Base-by-base conservation (phyloP, 2,329 filamentous ascomycete genomes). In the Phialocephala subalpina region DNA sequence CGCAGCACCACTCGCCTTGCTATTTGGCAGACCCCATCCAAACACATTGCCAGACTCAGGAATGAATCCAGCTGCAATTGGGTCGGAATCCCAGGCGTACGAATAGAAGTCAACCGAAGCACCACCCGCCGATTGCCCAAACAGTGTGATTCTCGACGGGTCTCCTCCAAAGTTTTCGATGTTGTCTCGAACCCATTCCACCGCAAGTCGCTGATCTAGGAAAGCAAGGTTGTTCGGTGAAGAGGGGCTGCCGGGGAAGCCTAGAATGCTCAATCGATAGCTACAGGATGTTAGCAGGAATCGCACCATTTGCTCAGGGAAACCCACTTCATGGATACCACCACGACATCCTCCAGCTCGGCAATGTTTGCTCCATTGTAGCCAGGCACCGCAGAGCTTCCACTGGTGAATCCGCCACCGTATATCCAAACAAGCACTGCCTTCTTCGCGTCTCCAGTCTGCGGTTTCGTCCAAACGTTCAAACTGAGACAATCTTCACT, bases 141-240 rank as follows among this genome's bases (percentile, higher is more conserved):
- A 86, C 52, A 87, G 75, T 1, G 82, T 85, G 36, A 91, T 82
- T 65, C 85, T 82, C 1, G 77, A 76, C 1, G 79, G 78, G 68
- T 90, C 84, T 1, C 88, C 89, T 0, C 88, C 88, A 74, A 91
- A 89, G 2, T 77, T 78, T 1, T 75, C 83, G 58, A 89, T 85
- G 73, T 90, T 90, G 29, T 83, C 79, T 65, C 82, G 80, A 29
- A 91, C 83, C 89, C 89, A 91, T 67, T 81, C 78, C 18, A 91
- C 78, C 6, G 86, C 82, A 11, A 84, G 73, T 69, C 86, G 82
- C 76, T 91, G 88, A 72, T 92, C 89, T 66, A 83, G 80, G 57
- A 91, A 76, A 1, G 90, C 90, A 11, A 90, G 77, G 68, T 93
- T 93, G 1, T 66, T 65, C 6, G 67, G 61, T 6, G 65, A 59